phyloP scores from a whole-genome alignment of 305 asterid species.

The Fraxinus albicans region DNA sequence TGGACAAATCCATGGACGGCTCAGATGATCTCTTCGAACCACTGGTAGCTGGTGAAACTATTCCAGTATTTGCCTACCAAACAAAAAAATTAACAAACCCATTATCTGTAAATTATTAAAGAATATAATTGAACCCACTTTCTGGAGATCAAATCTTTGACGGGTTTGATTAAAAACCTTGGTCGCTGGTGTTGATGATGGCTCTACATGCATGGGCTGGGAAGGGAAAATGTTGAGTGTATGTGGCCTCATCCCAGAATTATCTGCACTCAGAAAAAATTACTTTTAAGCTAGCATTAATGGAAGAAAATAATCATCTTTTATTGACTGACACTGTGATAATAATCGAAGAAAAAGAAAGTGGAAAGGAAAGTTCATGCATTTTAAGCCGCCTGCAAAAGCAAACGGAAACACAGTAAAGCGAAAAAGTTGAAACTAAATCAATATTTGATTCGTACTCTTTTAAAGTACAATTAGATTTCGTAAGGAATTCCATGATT shows the following conservation, averaged over 20 bases:
- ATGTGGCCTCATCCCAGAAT: slow-evolving; percentile 77
- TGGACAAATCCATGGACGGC: slow-evolving; percentile 68
- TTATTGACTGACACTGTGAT: background rate
- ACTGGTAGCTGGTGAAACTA: slow-evolving; percentile 53
- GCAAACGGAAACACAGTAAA: background rate
- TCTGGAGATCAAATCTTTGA: slow-evolving; percentile 9
- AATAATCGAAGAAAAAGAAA: background rate
- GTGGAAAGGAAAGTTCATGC: slow-evolving; percentile 18
- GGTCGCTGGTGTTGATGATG: slow-evolving; percentile 43
- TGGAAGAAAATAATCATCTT: background rate
- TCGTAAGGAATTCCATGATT: slow-evolving; percentile 45
- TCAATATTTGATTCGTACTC: slow-evolving; percentile 21
- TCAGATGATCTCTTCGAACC: slow-evolving; percentile 77
- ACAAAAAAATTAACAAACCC: slow-evolving; percentile 32
- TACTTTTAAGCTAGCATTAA: background rate
- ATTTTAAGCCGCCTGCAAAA: slow-evolving; percentile 1
- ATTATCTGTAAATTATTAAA: slow-evolving; percentile 15
- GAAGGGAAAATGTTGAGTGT: slow-evolving; percentile 91
- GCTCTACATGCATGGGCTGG: slow-evolving; percentile 93
- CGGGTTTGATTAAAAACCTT: slow-evolving; percentile 36
- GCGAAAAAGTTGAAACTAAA: slow-evolving; percentile 10
- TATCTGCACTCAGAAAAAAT: slow-evolving; percentile 44
- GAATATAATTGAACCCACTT: background rate
- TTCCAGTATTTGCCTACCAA: slow-evolving; percentile 59
- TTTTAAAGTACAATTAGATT: slow-evolving; percentile 35